A percentile compares a stretch with the other conserved stretches of the same genome.
Evolutionary conservation across 1,139 yeast species (phyloP).

Genomic region (Hansenula sp.): DNA sequence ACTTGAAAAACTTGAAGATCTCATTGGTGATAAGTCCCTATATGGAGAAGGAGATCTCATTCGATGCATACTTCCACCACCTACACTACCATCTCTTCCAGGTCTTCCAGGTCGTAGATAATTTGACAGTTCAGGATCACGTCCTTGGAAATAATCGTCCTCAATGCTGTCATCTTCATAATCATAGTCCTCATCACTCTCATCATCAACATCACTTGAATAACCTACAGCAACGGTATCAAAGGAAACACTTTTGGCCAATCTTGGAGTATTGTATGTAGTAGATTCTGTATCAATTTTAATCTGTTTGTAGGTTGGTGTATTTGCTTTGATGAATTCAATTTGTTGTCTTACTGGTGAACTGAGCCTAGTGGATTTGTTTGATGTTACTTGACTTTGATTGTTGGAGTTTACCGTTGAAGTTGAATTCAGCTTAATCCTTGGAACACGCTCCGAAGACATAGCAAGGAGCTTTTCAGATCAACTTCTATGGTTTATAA

Average conservation of each 20-base stretch:
- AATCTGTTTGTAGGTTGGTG: slow-evolving; percentile 7
- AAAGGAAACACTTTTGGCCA: slow-evolving; percentile 32
- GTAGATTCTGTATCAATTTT: background rate
- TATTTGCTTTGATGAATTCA: background rate
- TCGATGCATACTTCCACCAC: background rate
- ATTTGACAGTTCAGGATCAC: background rate
- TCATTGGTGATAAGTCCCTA: slow-evolving; percentile 16
- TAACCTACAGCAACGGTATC: slow-evolving; percentile 38
- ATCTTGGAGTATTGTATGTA: background rate
- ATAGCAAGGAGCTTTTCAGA: too few relatives aligned
- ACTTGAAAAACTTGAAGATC: slow-evolving; percentile 42
- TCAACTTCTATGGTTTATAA: too few relatives aligned
- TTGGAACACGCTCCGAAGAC: too few relatives aligned
- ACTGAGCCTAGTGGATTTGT: background rate
- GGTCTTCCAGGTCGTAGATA: background rate
- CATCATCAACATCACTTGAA: slow-evolving; percentile 19
- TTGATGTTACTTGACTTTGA: background rate
- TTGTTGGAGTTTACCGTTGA: too few relatives aligned
- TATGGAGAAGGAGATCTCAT: slow-evolving; percentile 9
- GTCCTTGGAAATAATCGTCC: background rate
- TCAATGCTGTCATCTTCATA: slow-evolving; percentile 23
- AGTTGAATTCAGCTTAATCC: slow-evolving; percentile 8
- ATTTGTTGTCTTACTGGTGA: slow-evolving; percentile 1
- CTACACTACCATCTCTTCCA: background rate
- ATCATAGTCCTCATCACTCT: slow-evolving; percentile 15